Conservation (phyloP, 2,329 filamentous ascomycete species). For the Amylocarpus encephaloides region DNA sequence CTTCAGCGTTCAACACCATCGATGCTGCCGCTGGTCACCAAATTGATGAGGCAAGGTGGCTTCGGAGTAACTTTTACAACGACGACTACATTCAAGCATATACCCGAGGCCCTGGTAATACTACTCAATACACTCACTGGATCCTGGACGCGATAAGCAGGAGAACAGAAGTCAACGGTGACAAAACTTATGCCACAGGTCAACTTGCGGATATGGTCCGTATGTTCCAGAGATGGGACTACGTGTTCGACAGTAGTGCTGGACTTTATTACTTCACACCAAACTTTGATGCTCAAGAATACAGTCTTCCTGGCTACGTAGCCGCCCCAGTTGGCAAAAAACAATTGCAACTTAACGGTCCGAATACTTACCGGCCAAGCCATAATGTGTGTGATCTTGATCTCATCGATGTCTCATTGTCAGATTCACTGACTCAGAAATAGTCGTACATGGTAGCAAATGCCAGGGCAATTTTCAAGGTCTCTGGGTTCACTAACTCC, state of each 20-base stretch:
- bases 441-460: constrained; percentile 38
- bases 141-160: constrained; percentile 33
- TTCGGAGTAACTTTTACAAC: constrained; percentile 34
- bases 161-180: constrained; percentile 35
- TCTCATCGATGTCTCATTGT: not conserved
- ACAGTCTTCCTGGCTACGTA: constrained; percentile 36
- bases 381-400: constrained; percentile 28
- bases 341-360: constrained; percentile 33
- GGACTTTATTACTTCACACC: constrained; percentile 39
- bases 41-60: constrained; percentile 36
- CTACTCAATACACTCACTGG: constrained; percentile 35
- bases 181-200: constrained; percentile 32
- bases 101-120: constrained; percentile 34
- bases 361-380: constrained; percentile 37
- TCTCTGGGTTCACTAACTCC: constrained; percentile 34
- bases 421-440: not conserved
- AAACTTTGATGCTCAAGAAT: constrained; percentile 38
- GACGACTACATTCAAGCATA: constrained; percentile 37
- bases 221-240: constrained; percentile 36
- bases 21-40: constrained; percentile 35
- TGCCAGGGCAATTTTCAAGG: constrained; percentile 35
- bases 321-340: constrained; percentile 27
- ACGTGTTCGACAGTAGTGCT: constrained; percentile 30
- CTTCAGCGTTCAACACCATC: constrained; percentile 29
- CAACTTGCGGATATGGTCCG: constrained; percentile 37